phyloP scores from a whole-genome alignment of 2,329 filamentous ascomycete species.

The Colletotrichum truncatum region DNA sequence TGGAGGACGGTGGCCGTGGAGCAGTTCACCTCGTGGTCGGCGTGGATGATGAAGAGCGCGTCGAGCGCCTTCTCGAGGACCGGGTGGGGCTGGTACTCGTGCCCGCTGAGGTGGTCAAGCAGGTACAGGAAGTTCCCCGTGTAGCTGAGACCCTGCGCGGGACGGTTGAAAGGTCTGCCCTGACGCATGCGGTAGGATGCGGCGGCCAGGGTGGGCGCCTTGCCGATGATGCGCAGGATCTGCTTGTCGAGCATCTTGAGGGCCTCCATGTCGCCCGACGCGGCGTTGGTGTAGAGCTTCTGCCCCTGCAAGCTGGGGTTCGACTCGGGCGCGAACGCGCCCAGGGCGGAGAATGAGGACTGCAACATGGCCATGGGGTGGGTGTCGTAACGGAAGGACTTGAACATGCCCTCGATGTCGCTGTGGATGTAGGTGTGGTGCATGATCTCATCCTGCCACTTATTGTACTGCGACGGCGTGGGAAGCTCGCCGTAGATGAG shows the following conservation, averaged over 20 bases:
- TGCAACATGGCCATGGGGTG: slow-evolving; percentile 63
- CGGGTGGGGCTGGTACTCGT: slow-evolving; percentile 57
- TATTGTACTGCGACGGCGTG: slow-evolving; percentile 47
- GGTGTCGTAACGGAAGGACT: slow-evolving; percentile 60
- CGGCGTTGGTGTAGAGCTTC: slow-evolving; percentile 58
- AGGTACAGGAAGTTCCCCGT: slow-evolving; percentile 65
- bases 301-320: slow-evolving; percentile 59
- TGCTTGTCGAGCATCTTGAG: slow-evolving; percentile 58
- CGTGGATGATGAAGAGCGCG: slow-evolving; percentile 63
- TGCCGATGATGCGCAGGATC: slow-evolving; percentile 61
- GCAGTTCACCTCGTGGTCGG: slow-evolving; percentile 68
- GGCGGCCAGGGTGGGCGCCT: slow-evolving; percentile 59
- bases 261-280: slow-evolving; percentile 48
- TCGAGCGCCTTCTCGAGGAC: slow-evolving; percentile 61
- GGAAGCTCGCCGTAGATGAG: slow-evolving; percentile 62
- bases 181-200: slow-evolving; percentile 62
- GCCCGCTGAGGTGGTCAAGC: slow-evolving; percentile 58
- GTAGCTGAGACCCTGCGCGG: slow-evolving; percentile 57
- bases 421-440: slow-evolving; percentile 60
- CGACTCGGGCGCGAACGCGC: slow-evolving; percentile 58
- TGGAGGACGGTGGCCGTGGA: slow-evolving; percentile 65
- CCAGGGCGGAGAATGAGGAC: slow-evolving; percentile 57
- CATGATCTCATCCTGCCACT: slow-evolving; percentile 59
- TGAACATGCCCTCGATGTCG: slow-evolving; percentile 59
- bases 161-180: slow-evolving; percentile 59